Evolutionary conservation across 1,284 basidiomycete species (phyloP), one percentile per base, ranked within the genome.

Genomic region (Apiotrichum sp.): DNA sequence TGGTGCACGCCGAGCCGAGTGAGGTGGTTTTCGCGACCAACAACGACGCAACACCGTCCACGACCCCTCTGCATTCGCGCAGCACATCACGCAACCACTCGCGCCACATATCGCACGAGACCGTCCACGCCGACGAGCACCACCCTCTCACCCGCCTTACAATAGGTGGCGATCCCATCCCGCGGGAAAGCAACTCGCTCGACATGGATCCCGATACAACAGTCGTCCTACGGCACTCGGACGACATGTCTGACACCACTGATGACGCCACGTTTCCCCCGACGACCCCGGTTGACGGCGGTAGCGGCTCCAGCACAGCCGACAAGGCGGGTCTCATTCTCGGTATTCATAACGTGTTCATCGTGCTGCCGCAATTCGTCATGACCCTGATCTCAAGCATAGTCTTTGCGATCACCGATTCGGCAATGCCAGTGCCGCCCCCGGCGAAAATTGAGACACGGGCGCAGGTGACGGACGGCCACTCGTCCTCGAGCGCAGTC

Each of bases 291-390:
- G 29, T 16, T 22, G 42, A 57, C 29, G 57, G 36, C 13, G 46
- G 34, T 34, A 38, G 10, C 13, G 39, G 31, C 3, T 44, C 55
- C 4, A 57, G 80, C 29, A 78, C 88, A 50, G 86, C 86, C 50
- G 81, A 84, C 31, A 90, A 91, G 72, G 89, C 90, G 0, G 92
- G 92, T n/a, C 85, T 90, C 35, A 92, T 95, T 56, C 78, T 95
- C 53, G 90, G 90, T 39, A 93, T 93, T 55, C 90, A 93, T 73
- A 96, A 93, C 66, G 82, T 95, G 52, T 93, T 88, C 70, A 80
- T 95, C 62, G 92, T 95, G 52, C 56, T 81, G 14, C 80, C 84
- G 3, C 80, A 82, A 61, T 80, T 82, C 58, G 68, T 82, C 47
- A 78, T 80, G 6, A 80, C 80, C 0, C 71, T 75, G 41, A 60